phyloP scores from a whole-genome alignment of 202 grass and related monocot species.

The Miscanthus sacchariflorus region DNA sequence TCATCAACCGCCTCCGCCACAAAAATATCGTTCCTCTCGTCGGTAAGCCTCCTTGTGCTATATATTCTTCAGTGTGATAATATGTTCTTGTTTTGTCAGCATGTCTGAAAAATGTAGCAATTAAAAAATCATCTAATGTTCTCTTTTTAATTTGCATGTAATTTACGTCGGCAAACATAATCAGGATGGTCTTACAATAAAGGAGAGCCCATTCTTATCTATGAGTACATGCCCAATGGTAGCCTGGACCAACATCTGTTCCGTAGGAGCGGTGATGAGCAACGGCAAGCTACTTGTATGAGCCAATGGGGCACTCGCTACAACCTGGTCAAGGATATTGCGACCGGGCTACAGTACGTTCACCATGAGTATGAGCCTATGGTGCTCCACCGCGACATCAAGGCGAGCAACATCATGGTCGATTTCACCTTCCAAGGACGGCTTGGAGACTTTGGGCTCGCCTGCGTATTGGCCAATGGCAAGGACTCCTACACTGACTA shows the following conservation, averaged over 20 bases:
- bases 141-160: neutral
- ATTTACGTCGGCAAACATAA: neutral
- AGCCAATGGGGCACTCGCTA: neutral
- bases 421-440: neutral
- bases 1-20: constrained; percentile 6
- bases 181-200: neutral
- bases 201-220: neutral
- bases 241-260: constrained; percentile 7
- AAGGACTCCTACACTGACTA: constrained; percentile 6
- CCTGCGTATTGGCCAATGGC: neutral
- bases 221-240: neutral
- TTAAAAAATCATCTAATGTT: neutral
- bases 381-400: constrained; percentile 17
- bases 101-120: neutral
- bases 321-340: neutral
- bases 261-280: neutral
- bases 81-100: neutral
- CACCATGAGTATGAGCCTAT: constrained; percentile 16
- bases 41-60: neutral
- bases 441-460: neutral
- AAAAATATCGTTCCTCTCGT: constrained; percentile 19
- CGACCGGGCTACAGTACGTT: neutral
- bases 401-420: neutral
- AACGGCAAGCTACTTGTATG: neutral
- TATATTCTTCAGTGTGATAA: neutral